Conservation (phyloP, 805 yeast genomes). For the Ogataea wickerhamii region DNA sequence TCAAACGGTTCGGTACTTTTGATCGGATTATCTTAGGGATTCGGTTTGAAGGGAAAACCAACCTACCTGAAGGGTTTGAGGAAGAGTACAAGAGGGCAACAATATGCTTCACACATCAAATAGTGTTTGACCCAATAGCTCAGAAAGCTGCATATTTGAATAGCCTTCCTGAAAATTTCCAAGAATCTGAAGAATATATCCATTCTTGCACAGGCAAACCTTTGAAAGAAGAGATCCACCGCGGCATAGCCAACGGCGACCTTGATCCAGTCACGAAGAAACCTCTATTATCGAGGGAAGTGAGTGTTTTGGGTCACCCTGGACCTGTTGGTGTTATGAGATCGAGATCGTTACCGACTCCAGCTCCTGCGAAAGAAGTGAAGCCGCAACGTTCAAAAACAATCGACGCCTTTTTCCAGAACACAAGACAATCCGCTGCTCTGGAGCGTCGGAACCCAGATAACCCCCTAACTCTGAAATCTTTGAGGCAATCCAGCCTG, state of each 20-base stretch:
- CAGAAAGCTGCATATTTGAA: conserved; percentile 54
- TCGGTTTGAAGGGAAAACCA: conserved; percentile 54
- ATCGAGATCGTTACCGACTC: conserved; percentile 3
- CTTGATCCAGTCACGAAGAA: conserved; percentile 61
- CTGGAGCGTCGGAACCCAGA: not conserved
- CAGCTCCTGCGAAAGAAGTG: conserved; percentile 1
- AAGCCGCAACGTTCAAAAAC: conserved; percentile 2
- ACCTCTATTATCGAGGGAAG: conserved; percentile 45
- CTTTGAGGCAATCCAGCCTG: not conserved
- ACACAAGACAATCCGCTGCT: not conserved
- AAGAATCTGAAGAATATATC: conserved; percentile 24
- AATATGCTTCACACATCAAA: conserved; percentile 77
- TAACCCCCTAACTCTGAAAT: not conserved
- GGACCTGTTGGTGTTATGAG: not conserved
- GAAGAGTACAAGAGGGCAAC: conserved; percentile 64
- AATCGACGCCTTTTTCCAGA: conserved; percentile 3
- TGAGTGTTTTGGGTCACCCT: not conserved
- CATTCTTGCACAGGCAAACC: conserved; percentile 44
- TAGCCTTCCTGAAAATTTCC: conserved; percentile 44
- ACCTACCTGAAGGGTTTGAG: conserved; percentile 54
- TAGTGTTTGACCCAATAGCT: conserved; percentile 71
- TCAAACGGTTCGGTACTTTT: conserved; percentile 47
- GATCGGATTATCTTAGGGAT: conserved; percentile 56
- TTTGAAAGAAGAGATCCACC: conserved; percentile 46
- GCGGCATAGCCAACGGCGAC: conserved; percentile 57